These are phyloP conservation scores for Erythrobasidium hasegawianum DNA, from an alignment of 1,284 basidiomycete genomes.

Conservation along the genomic window DNA sequence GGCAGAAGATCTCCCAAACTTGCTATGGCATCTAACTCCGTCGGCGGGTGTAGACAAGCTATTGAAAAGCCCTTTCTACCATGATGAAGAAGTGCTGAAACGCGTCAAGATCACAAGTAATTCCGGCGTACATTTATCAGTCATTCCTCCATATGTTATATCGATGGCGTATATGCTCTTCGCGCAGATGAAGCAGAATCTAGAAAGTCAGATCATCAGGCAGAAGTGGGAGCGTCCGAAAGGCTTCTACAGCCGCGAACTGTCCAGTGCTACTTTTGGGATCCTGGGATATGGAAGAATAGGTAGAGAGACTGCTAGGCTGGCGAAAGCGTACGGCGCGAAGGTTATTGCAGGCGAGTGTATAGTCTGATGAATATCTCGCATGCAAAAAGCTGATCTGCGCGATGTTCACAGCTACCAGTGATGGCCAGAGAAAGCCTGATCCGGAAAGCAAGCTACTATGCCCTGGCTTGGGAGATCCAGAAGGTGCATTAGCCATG, in stretches of 20 bases:
- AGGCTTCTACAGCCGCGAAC: slow-evolving; percentile 36
- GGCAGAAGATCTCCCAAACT: slow-evolving; percentile 8
- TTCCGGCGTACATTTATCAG: slow-evolving; percentile 21
- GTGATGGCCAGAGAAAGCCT: slow-evolving; percentile 35
- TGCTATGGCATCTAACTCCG: slow-evolving; percentile 26
- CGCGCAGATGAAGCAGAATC: slow-evolving; percentile 10
- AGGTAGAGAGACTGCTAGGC: slow-evolving; percentile 42
- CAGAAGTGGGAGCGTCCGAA: slow-evolving; percentile 24
- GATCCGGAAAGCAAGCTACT: slow-evolving; percentile 39
- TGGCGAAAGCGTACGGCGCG: slow-evolving; percentile 41
- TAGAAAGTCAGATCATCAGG: slow-evolving; percentile 24
- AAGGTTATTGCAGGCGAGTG: slow-evolving; percentile 37
- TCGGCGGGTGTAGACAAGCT: slow-evolving; percentile 26
- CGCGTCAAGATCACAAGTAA: slow-evolving; percentile 20
- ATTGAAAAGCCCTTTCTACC: slow-evolving; percentile 10
- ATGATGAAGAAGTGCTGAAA: slow-evolving; percentile 19
- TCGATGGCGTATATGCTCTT: slow-evolving; percentile 18
- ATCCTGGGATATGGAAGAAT: slow-evolving; percentile 43
- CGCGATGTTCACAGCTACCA: slow-evolving; percentile 25
- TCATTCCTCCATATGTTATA: slow-evolving; percentile 25
- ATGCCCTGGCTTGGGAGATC: slow-evolving; percentile 44
- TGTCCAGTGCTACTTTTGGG: slow-evolving; percentile 40
- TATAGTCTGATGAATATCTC: too few relatives aligned
- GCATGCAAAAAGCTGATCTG: too few relatives aligned
- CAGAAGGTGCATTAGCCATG: slow-evolving; percentile 16